phyloP scores from a whole-genome alignment of 2,329 filamentous ascomycete species.

The Cylindrodendrum hubeiense region DNA sequence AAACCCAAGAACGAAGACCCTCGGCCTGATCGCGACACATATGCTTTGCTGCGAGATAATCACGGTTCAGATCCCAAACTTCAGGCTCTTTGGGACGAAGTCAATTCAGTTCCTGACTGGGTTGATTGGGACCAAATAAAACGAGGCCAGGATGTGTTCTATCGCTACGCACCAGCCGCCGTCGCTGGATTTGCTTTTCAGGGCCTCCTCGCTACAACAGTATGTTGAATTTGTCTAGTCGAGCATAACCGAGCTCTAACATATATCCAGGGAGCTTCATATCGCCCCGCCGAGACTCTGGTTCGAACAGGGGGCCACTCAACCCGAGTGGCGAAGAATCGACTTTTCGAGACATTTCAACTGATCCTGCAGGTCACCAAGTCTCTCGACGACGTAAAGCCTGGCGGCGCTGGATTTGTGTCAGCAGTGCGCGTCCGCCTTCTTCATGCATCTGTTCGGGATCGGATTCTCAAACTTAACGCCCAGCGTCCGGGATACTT shows the following conservation, averaged over 20 bases:
- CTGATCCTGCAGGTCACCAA: slow-evolving; percentile 67
- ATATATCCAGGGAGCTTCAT: slow-evolving; percentile 47
- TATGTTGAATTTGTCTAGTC: not conserved
- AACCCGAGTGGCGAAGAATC: slow-evolving; percentile 63
- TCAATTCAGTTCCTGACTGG: slow-evolving; percentile 70
- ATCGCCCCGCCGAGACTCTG: slow-evolving; percentile 65
- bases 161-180: slow-evolving; percentile 69
- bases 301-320: slow-evolving; percentile 73
- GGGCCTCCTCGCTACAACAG: slow-evolving; percentile 30
- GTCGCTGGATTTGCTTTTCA: slow-evolving; percentile 59
- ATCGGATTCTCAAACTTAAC: slow-evolving; percentile 70
- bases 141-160: slow-evolving; percentile 71
- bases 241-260: not conserved
- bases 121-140: slow-evolving; percentile 74
- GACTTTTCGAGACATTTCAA: slow-evolving; percentile 60
- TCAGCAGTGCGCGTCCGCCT: slow-evolving; percentile 74
- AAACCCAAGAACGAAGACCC: not conserved
- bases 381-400: slow-evolving; percentile 60
- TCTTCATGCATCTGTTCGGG: slow-evolving; percentile 72
- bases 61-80: not conserved
- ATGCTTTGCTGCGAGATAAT: slow-evolving; percentile 2
- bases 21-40: slow-evolving; percentile 9
- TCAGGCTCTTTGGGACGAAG: slow-evolving; percentile 63
- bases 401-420: slow-evolving; percentile 60
- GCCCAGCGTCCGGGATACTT: slow-evolving; percentile 68